Evolutionary conservation across 176 grass and related monocot species (phyloP).

Genomic region (Alloteropsis semialata): DNA sequence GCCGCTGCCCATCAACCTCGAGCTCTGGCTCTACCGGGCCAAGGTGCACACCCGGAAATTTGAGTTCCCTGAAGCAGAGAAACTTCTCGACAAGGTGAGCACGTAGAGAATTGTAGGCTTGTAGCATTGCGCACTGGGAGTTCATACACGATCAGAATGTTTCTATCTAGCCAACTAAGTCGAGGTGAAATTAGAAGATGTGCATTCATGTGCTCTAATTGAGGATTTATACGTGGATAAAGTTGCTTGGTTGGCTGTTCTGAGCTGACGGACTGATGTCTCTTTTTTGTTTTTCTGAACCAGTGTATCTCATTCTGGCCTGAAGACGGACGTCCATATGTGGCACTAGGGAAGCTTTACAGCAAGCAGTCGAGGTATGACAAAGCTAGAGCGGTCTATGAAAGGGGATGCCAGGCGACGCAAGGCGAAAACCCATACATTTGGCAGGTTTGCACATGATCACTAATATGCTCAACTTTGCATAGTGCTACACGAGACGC

Average conservation of each 20-base stretch:
- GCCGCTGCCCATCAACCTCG: slow-evolving; percentile 85
- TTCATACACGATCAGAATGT: background rate
- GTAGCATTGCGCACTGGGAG: background rate
- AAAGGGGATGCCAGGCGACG: slow-evolving; percentile 93
- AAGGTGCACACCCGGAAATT: slow-evolving; percentile 80
- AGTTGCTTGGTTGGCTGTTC: background rate
- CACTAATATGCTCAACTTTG: background rate
- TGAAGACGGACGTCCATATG: slow-evolving; percentile 90
- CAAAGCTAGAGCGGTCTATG: slow-evolving; percentile 84
- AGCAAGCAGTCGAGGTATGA: slow-evolving; percentile 73
- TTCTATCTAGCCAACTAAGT: background rate
- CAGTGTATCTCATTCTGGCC: slow-evolving; percentile 92
- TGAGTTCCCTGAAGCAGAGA: slow-evolving; percentile 78
- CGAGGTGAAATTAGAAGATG: background rate
- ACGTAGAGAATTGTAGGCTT: background rate
- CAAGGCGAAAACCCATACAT: slow-evolving; percentile 96
- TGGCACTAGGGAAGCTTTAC: slow-evolving; percentile 87
- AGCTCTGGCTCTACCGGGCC: slow-evolving; percentile 76
- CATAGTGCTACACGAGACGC: background rate
- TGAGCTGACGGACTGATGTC: background rate
- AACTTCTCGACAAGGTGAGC: slow-evolving; percentile 72
- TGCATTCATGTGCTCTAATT: background rate
- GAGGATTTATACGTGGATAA: background rate
- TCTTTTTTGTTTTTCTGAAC: slow-evolving; percentile 21
- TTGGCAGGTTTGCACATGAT: slow-evolving; percentile 74